Evolutionary conservation across 768 basidiomycete species (phyloP), one percentile per base, ranked within the genome.

Genomic region (Auricularia cornea): DNA sequence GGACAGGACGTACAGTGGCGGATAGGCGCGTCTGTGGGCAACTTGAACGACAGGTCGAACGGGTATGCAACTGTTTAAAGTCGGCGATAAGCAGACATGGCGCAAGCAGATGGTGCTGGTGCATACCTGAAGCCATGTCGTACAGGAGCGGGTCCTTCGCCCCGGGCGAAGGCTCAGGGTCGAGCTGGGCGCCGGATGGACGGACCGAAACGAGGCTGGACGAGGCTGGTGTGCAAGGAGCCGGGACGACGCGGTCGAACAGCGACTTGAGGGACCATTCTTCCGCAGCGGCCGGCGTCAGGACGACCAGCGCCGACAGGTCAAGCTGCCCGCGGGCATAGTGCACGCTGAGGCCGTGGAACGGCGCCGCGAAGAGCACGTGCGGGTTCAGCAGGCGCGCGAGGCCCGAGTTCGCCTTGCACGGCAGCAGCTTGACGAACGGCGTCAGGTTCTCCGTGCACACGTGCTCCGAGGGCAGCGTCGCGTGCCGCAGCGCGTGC

Each of bases 391-490:
- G 78, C 28, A 98, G 80, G 18, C 75, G 79, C 0, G 93, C 90
- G 26, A 98, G 80, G 14, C 97, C 95, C 0, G 94, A 92, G 23
- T 81, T 77, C 4, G 90, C 86, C 70, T 97, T 92, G 79, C 96
- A 98, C 0, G 97, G 97, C 1, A 98, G 78, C 11, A 98, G 84
- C 71, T 96, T 94, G 63, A 98, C 81, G 76, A 98, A 97, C 0
- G 97, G 96, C 0, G 96, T 98, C 10, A 98, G 78, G 70, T 98
- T 98, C 72, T 98, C 97, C 3, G 96, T 98, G 71, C 96, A 99
- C n/a, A 98, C 90, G 68, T 87, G 80, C 71, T 95, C 92, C 3
- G 87, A 90, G 6, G 90, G 89, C 23, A 89, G 81, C 8, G 84
- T 83, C 1, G 89, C 91, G 68, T 94, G 88, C 64, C 87, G 85